A percentile compares a stretch with the other conserved stretches of the same genome.
Evolutionary conservation across 179 eudicot genomes (phyloP).

Genomic region (Drosera spatulata): DNA sequence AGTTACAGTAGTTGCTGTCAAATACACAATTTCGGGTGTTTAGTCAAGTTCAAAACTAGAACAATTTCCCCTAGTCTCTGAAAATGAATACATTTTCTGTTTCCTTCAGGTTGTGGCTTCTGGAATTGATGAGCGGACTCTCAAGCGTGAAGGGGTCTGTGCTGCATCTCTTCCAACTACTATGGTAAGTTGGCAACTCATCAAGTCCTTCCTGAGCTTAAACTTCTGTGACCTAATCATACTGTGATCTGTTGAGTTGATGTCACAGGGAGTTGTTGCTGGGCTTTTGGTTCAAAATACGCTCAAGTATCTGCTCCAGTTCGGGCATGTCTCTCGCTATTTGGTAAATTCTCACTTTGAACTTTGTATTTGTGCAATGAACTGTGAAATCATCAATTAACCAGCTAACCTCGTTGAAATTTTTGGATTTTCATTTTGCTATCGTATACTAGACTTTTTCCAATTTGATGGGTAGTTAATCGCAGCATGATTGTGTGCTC

Average conservation of each 20-base stretch:
- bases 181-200: slow-evolving; percentile 35
- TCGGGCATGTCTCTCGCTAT: slow-evolving; percentile 78
- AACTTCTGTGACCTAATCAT: neutral
- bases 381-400: neutral
- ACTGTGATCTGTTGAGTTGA: slow-evolving; percentile 1
- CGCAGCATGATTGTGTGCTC: slow-evolving; percentile 7
- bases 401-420: neutral
- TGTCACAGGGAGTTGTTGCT: slow-evolving; percentile 84
- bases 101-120: slow-evolving; percentile 79
- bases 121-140: slow-evolving; percentile 92
- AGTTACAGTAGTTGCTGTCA: neutral
- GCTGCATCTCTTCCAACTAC: slow-evolving; percentile 99
- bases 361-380: neutral
- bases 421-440: neutral
- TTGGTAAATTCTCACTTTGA: slow-evolving; percentile 35
- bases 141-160: slow-evolving; percentile 97
- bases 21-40: too few relatives aligned
- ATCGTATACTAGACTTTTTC: neutral
- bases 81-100: neutral
- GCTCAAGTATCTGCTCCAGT: slow-evolving; percentile 79
- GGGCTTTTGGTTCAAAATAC: slow-evolving; percentile 92
- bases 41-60: too few relatives aligned
- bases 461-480: neutral
- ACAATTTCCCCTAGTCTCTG: too few relatives aligned
- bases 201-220: too few relatives aligned